phyloP scores from a whole-genome alignment of 2,329 filamentous ascomycete genomes.

The Pseudopyrenochaeta lycopersici region DNA sequence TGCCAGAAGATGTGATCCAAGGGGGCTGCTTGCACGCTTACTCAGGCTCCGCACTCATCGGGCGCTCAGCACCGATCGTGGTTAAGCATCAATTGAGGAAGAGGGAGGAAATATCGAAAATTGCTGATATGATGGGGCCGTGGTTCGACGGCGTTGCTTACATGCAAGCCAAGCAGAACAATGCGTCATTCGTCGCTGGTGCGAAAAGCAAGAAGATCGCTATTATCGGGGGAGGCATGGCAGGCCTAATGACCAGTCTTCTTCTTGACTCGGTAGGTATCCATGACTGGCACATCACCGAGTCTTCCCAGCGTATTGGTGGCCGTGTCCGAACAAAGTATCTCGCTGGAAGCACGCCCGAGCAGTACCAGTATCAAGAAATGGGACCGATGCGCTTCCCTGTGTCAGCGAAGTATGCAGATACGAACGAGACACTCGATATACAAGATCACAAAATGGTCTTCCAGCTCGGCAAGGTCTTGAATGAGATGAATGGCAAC shows the following conservation, averaged over 20 bases:
- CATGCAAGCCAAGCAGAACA: slow-evolving; percentile 64
- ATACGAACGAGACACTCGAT: slow-evolving; percentile 65
- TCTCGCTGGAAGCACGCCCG: slow-evolving; percentile 64
- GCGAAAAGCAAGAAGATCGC: slow-evolving; percentile 68
- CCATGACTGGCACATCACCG: slow-evolving; percentile 68
- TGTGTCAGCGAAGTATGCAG: slow-evolving; percentile 57
- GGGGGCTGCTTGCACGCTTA: slow-evolving; percentile 58
- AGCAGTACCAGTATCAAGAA: slow-evolving; percentile 73
- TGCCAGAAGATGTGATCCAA: slow-evolving; percentile 50
- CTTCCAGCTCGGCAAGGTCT: slow-evolving; percentile 67
- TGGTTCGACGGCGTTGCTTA: slow-evolving; percentile 73
- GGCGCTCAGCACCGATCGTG: slow-evolving; percentile 52
- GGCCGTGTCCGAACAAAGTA: slow-evolving; percentile 72
- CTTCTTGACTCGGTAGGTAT: slow-evolving; percentile 64
- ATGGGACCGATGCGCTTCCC: slow-evolving; percentile 74
- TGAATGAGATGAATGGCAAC: slow-evolving; percentile 69
- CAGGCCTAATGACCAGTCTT: slow-evolving; percentile 67
- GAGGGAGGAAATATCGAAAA: slow-evolving; percentile 53
- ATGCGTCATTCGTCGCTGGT: slow-evolving; percentile 60
- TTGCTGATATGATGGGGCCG: slow-evolving; percentile 65
- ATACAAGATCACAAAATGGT: slow-evolving; percentile 72
- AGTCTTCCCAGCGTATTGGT: slow-evolving; percentile 68
- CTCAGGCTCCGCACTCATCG: slow-evolving; percentile 50
- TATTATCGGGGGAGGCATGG: slow-evolving; percentile 73
- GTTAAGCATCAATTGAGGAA: slow-evolving; percentile 47